Evolutionary conservation across 2,329 filamentous ascomycete genomes (phyloP), one percentile per base, ranked within the genome.

Genomic region (Graphiopsis chlorocephala): DNA sequence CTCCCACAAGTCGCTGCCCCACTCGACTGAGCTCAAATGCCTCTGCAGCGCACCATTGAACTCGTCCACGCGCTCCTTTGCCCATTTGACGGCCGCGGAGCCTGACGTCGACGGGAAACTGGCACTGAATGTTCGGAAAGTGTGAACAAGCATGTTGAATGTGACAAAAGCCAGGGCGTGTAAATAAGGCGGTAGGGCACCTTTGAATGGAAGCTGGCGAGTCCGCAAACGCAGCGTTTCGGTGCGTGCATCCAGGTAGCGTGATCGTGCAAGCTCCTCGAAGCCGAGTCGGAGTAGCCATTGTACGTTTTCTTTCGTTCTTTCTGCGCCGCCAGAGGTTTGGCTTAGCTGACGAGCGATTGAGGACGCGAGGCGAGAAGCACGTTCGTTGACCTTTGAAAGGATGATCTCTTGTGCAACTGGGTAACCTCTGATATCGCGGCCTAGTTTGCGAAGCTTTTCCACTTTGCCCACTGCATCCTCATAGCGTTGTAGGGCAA

Each of bases 31-130:
- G 78, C 92, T 96, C 67, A 99, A 81, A 78, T 98, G 95, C 65
- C 94, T 84, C 38, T 85, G 87, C 42, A 99, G 82, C 59, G 95
- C 88, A 53, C 84, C 84, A 72, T 97, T 98, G 82, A 98, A 98
- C 1, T 88, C 88, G 71, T 97, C 93, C 1, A 98, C 88, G 75
- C 96, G 89, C 71, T 95, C 90, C 78, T 97, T 98, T n/a, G 93
- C 93, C 95, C 95, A 99, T 75, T 94, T 96, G 72, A 99, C 94
- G 72, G 93, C 96, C 0, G 93, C 93, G 85, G 95, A 96, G 82
- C 95, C 92, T 15, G 88, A 83, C 28, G 91, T 85, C 12, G 93
- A 89, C 75, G 98, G 98, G 76, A 92, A 96, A 2, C 70, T 69
- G 8, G 68, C 65, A 4, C 66, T 67, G 66, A 75, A 78, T 0